These are phyloP conservation scores for Iodosphaeria phyllophila DNA, from an alignment of 2,329 filamentous ascomycete genomes.

Conservation along the genomic window DNA sequence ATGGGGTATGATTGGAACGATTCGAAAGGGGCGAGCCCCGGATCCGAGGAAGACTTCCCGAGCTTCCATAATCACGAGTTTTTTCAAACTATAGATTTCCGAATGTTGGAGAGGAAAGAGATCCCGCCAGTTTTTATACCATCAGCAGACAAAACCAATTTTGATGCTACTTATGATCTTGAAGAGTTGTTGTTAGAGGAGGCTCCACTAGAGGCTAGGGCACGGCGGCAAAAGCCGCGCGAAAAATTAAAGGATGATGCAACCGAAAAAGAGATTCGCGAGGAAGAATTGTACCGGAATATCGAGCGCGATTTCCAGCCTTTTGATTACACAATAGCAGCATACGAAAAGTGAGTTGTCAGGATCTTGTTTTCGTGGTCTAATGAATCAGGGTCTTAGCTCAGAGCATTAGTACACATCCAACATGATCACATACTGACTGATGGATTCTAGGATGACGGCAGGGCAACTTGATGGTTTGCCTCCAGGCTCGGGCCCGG, in stretches of 20 bases:
- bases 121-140: conserved; percentile 84
- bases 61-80: conserved; percentile 79
- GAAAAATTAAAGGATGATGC: conserved; percentile 87
- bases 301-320: conserved; percentile 88
- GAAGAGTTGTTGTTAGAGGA: conserved; percentile 90
- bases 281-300: conserved; percentile 84
- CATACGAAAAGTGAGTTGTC: conserved; percentile 54
- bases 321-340: conserved; percentile 82
- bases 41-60: too few relatives aligned
- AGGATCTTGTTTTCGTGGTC: too few relatives aligned
- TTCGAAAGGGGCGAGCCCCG: too few relatives aligned
- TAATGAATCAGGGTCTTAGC: too few relatives aligned
- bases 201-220: conserved; percentile 80
- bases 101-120: conserved; percentile 65
- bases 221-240: conserved; percentile 81
- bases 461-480: too few relatives aligned
- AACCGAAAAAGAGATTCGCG: conserved; percentile 82
- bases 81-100: conserved; percentile 74
- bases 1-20: conserved; percentile 76
- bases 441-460: too few relatives aligned
- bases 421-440: conserved; percentile 21
- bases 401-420: too few relatives aligned
- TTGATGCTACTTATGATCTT: conserved; percentile 93
- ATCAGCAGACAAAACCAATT: conserved; percentile 95
- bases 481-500: neutral